phyloP scores from a whole-genome alignment of 495 filamentous ascomycete species.

The Neurospora tetrasperma region DNA sequence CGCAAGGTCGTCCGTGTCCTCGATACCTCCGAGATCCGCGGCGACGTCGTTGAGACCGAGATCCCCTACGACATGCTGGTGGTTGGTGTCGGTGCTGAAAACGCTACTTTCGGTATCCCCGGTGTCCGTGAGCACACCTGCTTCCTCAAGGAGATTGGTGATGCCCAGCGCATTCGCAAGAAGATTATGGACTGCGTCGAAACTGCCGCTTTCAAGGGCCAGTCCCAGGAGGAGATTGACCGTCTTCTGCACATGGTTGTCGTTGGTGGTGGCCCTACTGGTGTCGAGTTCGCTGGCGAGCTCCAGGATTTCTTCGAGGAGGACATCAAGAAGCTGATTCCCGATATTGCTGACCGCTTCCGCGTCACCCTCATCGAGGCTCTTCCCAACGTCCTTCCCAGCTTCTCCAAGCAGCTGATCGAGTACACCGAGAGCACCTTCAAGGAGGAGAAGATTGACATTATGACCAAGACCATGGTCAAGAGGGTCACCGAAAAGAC shows the following conservation, averaged over 20 bases:
- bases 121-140: slow-evolving; percentile 91
- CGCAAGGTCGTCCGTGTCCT: slow-evolving; percentile 78
- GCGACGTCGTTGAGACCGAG: slow-evolving; percentile 70
- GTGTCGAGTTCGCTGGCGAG: slow-evolving; percentile 97
- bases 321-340: slow-evolving; percentile 95
- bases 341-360: slow-evolving; percentile 88
- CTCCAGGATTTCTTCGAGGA: slow-evolving; percentile 98
- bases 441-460: slow-evolving; percentile 94
- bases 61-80: slow-evolving; percentile 98
- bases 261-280: slow-evolving; percentile 93
- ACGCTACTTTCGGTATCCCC: slow-evolving; percentile 95
- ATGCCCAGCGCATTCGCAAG: slow-evolving; percentile 92
- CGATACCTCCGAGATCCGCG: slow-evolving; percentile 89
- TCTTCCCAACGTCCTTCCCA: slow-evolving; percentile 93
- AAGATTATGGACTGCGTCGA: slow-evolving; percentile 99
- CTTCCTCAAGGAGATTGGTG: slow-evolving; percentile 96
- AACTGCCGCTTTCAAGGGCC: slow-evolving; percentile 96
- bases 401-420: slow-evolving; percentile 98
- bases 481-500: slow-evolving; percentile 92
- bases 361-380: slow-evolving; percentile 96
- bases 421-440: slow-evolving; percentile 99
- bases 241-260: slow-evolving; percentile 98
- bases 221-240: slow-evolving; percentile 78
- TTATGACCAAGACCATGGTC: slow-evolving; percentile 97
- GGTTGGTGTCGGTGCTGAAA: slow-evolving; percentile 92